A percentile compares a stretch with the other conserved stretches of the same genome.
Evolutionary conservation across 176 grass and related monocot genomes (phyloP).

Genomic region (Melocanna baccifera): DNA sequence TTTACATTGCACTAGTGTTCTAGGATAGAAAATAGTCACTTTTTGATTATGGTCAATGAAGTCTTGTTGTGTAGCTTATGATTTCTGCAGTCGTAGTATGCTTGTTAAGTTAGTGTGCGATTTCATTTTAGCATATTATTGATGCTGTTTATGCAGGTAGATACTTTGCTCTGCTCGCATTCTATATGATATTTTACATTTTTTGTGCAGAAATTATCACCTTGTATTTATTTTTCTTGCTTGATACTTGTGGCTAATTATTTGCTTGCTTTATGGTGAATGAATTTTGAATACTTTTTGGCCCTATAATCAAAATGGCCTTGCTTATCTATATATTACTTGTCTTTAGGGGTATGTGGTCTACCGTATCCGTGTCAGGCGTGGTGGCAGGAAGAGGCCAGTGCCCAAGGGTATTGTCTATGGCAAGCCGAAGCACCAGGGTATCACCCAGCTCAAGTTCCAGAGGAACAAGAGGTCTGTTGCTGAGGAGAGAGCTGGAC

Average conservation of each 20-base stretch:
- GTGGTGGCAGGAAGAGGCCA: slow-evolving; percentile 89
- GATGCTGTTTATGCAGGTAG: background rate
- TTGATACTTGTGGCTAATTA: background rate
- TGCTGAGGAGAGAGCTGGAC: slow-evolving; percentile 87
- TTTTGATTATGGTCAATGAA: background rate
- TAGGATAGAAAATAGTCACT: background rate
- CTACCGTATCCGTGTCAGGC: slow-evolving; percentile 58
- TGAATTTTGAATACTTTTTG: background rate
- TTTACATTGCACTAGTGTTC: background rate
- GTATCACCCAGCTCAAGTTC: slow-evolving; percentile 91
- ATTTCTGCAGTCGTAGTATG: background rate
- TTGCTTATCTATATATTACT: background rate
- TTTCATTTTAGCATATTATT: background rate
- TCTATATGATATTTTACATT: background rate
- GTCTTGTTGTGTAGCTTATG: background rate
- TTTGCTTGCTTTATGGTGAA: background rate
- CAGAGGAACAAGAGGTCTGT: slow-evolving; percentile 94
- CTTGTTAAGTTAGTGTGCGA: background rate
- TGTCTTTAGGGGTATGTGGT: slow-evolving; percentile 50
- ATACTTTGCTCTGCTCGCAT: background rate
- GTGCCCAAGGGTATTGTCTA: slow-evolving; percentile 82
- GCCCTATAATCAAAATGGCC: background rate
- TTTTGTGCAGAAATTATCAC: background rate
- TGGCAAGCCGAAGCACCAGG: slow-evolving; percentile 91
- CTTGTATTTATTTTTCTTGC: background rate